Conservation (phyloP, 345 rosid genomes). For the Brassica juncea region DNA sequence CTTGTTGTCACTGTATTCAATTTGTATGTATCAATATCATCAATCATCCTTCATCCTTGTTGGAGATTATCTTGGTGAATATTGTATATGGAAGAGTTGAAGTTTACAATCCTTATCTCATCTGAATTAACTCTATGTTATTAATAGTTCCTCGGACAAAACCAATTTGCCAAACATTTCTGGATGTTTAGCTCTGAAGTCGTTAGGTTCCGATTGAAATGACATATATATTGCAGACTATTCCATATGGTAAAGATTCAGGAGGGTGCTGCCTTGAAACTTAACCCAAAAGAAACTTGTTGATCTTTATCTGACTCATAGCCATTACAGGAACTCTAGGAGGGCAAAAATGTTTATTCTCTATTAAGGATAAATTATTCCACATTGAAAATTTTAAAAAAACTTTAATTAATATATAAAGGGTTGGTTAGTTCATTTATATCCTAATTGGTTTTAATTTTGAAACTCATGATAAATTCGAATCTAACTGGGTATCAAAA, state of each 20-base stretch:
- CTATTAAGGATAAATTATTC: too few species aligned
- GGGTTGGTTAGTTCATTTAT: too few species aligned
- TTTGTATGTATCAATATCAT: background rate
- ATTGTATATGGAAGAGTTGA: background rate
- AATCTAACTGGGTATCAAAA: too few species aligned
- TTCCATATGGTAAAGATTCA: background rate
- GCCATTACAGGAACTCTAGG: background rate
- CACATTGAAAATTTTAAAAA: too few species aligned
- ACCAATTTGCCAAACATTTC: background rate
- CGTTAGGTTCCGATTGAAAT: background rate
- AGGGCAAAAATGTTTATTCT: background rate
- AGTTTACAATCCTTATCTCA: background rate
- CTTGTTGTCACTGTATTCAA: background rate
- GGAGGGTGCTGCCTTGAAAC: background rate
- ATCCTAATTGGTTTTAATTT: too few species aligned
- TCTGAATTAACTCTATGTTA: background rate
- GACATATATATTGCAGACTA: background rate
- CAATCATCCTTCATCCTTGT: background rate
- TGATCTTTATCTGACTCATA: background rate
- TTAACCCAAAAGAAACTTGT: background rate
- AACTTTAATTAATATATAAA: too few species aligned
- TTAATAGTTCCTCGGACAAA: background rate
- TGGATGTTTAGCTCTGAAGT: background rate
- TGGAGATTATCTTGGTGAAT: constrained; percentile 5
- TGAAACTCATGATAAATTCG: too few species aligned